phyloP scores from a whole-genome alignment of 2,329 filamentous ascomycete species.

The Ceratocystis variospora region DNA sequence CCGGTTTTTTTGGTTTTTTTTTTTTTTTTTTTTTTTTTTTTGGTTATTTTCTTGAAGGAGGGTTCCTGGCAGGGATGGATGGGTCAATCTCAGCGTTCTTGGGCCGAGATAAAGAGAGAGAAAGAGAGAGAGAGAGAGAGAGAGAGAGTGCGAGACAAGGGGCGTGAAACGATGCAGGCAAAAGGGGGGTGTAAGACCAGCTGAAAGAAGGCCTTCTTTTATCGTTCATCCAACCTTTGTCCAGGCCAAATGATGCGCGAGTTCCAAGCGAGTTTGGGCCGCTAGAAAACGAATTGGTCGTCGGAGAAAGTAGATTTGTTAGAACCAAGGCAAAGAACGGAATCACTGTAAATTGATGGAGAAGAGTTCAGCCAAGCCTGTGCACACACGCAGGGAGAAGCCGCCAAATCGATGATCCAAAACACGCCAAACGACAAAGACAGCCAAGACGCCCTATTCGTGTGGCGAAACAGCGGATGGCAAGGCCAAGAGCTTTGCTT shows the following conservation, averaged over 20 bases:
- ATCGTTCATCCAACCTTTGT: not conserved
- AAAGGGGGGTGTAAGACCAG: not conserved
- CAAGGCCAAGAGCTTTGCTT: not conserved
- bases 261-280: not conserved
- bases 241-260: no score
- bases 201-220: not conserved
- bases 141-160: not conserved
- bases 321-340: not conserved
- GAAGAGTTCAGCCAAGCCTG: no score
- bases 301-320: not conserved
- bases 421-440: not conserved
- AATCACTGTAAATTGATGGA: not conserved
- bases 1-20: no score
- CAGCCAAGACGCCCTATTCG: not conserved
- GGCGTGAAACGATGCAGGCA: not conserved
- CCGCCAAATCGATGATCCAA: not conserved
- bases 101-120: not conserved
- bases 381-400: not conserved
- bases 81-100: not conserved
- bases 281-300: not conserved
- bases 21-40: no score
- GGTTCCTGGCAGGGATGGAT: slow-evolving; percentile 11
- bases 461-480: not conserved
- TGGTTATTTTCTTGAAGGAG: not conserved
- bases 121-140: not conserved